Evolutionary conservation across 1,284 basidiomycete genomes (phyloP).

Genomic region (Boletus subluridellus): DNA sequence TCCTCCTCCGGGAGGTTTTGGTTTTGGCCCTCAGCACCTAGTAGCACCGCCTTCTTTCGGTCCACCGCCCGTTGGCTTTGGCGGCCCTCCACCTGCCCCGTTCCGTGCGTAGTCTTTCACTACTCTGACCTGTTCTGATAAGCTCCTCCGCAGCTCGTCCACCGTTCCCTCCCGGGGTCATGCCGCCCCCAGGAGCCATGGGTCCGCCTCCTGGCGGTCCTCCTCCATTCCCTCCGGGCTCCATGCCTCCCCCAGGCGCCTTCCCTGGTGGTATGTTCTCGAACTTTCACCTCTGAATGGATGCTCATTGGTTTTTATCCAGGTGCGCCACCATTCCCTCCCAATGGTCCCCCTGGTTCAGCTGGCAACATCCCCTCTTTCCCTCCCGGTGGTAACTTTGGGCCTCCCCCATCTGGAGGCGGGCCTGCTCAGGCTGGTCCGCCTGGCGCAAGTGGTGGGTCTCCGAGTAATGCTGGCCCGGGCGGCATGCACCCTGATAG

Average conservation of each 20-base stretch:
- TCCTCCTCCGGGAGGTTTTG: slow-evolving; percentile 80
- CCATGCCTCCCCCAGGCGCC: slow-evolving; percentile 38
- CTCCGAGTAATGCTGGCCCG: slow-evolving; percentile 37
- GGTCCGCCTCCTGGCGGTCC: slow-evolving; percentile 52
- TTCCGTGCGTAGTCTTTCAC: slow-evolving; percentile 12
- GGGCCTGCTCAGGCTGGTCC: slow-evolving; percentile 33
- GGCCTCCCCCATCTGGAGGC: slow-evolving; percentile 32
- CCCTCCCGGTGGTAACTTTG: slow-evolving; percentile 43
- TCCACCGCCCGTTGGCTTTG: slow-evolving; percentile 50
- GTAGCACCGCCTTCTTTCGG: slow-evolving; percentile 34
- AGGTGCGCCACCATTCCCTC: slow-evolving; percentile 63
- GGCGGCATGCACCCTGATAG: slow-evolving; percentile 83
- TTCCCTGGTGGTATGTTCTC: slow-evolving; percentile 42
- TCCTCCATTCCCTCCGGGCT: slow-evolving; percentile 38
- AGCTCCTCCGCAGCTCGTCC: slow-evolving; percentile 45
- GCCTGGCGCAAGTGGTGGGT: slow-evolving; percentile 16
- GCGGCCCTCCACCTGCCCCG: slow-evolving; percentile 35
- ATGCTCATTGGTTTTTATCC: slow-evolving; percentile 1
- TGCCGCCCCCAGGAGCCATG: slow-evolving; percentile 52
- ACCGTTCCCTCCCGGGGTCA: slow-evolving; percentile 64
- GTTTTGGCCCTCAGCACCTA: slow-evolving; percentile 73
- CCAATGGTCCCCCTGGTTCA: slow-evolving; percentile 41
- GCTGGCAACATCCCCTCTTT: slow-evolving; percentile 43
- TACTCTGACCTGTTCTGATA: not conserved
- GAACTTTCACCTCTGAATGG: not conserved